phyloP scores from a whole-genome alignment of 2,329 filamentous ascomycete genomes.

The Botryosphaeria dothidea region DNA sequence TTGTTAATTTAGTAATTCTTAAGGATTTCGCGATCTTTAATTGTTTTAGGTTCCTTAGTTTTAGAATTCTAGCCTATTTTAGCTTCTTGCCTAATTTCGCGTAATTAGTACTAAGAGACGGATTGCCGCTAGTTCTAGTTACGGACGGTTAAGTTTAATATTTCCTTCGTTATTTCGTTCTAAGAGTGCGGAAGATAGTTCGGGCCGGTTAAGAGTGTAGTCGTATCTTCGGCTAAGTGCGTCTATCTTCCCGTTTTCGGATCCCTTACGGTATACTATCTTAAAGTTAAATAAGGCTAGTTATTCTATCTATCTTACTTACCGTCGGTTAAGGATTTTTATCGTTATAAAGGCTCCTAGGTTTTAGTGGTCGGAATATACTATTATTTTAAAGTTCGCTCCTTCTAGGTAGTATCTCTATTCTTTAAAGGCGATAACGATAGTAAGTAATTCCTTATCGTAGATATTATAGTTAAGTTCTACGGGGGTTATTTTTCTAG shows the following conservation, averaged over 20 bases:
- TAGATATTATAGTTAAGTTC: slow-evolving; percentile 37
- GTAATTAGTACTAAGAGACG: neutral
- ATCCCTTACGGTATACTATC: too few species aligned
- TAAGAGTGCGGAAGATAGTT: neutral
- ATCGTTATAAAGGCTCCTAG: slow-evolving; percentile 30
- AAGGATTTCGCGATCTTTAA: too few species aligned
- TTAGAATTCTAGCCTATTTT: too few species aligned
- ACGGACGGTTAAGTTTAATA: neutral
- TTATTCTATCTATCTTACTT: too few species aligned
- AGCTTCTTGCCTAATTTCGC: neutral
- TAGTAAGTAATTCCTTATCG: slow-evolving; percentile 36
- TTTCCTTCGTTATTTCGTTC: neutral
- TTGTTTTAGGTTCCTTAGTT: too few species aligned
- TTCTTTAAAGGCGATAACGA: slow-evolving; percentile 29
- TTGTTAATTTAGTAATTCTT: too few species aligned
- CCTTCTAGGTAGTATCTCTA: slow-evolving; percentile 27
- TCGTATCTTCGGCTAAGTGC: too few species aligned
- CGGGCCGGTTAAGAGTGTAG: neutral
- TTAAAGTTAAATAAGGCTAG: too few species aligned
- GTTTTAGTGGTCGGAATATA: slow-evolving; percentile 31
- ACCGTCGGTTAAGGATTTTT: too few species aligned
- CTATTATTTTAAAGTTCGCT: slow-evolving; percentile 19
- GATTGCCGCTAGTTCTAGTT: neutral
- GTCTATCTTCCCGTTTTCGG: too few species aligned
- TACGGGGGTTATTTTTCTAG: slow-evolving; percentile 15